These are phyloP conservation scores for Malus domestica DNA, from an alignment of 306 rosid species.

Conservation along the genomic window ASM211411v1 NC_041795.1:35142001-35142500, in stretches of 20 bases:
- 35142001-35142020: background rate
- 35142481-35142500: too few relatives aligned
- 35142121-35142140: background rate
- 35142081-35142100: slow-evolving; percentile 10
- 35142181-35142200: slow-evolving; percentile 2
- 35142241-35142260: too few relatives aligned
- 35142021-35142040: slow-evolving; percentile 7
- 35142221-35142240: background rate
- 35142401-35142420: background rate
- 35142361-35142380: too few relatives aligned
- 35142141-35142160: background rate
- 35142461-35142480: too few relatives aligned
- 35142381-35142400: background rate
- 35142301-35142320: too few relatives aligned
- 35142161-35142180: slow-evolving; percentile 2
- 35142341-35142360: rapidly evolving
- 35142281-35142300: too few relatives aligned
- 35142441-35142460: too few relatives aligned
- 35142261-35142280: too few relatives aligned
- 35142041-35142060: background rate
- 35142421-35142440: too few relatives aligned
- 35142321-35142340: too few relatives aligned
- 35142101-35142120: background rate
- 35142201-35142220: background rate
- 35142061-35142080: background rate